Evolutionary conservation across 345 rosid species (phyloP).

Genomic region (Rhodamnia argentea): DNA sequence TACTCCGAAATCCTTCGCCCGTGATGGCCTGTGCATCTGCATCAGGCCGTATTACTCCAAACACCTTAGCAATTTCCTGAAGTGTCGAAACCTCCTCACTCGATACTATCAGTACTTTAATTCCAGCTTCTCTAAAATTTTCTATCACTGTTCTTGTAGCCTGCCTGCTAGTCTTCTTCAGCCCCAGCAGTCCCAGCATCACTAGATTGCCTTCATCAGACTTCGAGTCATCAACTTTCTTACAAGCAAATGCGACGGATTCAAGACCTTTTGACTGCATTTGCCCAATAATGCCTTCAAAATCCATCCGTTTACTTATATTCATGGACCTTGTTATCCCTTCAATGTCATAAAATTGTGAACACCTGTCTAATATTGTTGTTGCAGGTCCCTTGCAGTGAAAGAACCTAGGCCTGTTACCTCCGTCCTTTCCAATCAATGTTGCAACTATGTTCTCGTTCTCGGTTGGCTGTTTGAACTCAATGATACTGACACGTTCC

Average conservation of each 20-base stretch:
- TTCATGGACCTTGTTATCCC: neutral
- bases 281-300: neutral
- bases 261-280: neutral
- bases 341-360: neutral
- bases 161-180: no score
- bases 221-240: neutral
- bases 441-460: neutral
- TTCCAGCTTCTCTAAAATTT: no score
- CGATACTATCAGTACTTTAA: no score
- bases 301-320: neutral
- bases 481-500: neutral
- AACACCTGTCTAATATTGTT: neutral
- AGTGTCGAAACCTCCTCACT: no score
- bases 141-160: no score
- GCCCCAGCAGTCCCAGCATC: neutral
- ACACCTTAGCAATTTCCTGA: no score
- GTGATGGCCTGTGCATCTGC: no score
- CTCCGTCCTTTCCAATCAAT: neutral
- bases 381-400: neutral
- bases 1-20: rapidly evolving
- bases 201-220: neutral
- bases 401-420: neutral
- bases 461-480: neutral
- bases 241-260: neutral
- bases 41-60: no score